Evolutionary conservation across 83 land plant species (phyloP).

Genomic region (Thuja plicata): DNA sequence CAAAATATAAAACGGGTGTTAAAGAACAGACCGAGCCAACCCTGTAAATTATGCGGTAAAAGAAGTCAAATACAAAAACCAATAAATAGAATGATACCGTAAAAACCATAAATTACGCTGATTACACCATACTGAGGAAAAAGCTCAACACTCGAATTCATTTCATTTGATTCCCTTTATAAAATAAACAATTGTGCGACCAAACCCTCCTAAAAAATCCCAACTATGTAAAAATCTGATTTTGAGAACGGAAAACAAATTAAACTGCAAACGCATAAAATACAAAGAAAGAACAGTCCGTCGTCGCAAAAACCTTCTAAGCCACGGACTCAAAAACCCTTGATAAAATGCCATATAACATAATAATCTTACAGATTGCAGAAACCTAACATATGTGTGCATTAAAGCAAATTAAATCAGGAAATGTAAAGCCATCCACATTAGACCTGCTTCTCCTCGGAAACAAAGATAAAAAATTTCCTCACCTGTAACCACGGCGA

Average conservation of each 20-base stretch:
- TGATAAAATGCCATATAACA: background rate
- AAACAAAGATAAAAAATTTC: background rate
- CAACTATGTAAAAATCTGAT: no score
- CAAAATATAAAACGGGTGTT: background rate
- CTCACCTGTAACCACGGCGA: background rate
- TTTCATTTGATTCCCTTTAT: no score
- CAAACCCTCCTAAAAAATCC: no score
- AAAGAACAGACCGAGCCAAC: background rate
- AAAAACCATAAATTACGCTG: background rate
- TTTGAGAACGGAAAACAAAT: no score
- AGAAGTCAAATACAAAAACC: background rate
- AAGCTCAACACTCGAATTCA: background rate
- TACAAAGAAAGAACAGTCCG: no score
- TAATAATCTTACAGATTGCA: background rate
- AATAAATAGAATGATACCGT: background rate
- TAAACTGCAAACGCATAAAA: no score
- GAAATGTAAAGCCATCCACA: no score
- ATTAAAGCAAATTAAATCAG: background rate
- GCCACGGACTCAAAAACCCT: background rate
- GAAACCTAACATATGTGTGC: background rate
- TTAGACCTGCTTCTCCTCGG: background rate
- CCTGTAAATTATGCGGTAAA: background rate
- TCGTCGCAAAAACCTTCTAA: no score
- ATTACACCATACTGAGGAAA: no score
- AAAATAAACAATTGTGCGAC: no score